phyloP scores from a whole-genome alignment of 495 filamentous ascomycete genomes.

The Hyaloscypha bicolor region DNA sequence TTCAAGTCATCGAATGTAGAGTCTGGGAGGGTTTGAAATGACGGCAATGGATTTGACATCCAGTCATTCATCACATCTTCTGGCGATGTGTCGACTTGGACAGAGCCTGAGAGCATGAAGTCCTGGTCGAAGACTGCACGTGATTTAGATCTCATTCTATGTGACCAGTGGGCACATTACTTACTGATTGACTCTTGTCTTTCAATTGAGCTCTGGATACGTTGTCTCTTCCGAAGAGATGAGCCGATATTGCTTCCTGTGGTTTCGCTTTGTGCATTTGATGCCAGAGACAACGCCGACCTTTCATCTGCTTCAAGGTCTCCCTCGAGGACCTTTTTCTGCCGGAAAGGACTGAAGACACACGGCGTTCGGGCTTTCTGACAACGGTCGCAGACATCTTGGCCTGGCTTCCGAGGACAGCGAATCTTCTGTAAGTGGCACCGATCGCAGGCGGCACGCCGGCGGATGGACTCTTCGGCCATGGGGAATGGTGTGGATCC shows the following conservation, averaged over 20 bases:
- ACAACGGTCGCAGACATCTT: constrained; percentile 38
- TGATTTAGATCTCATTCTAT: not conserved
- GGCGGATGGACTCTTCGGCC: constrained; percentile 22
- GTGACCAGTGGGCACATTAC: not conserved
- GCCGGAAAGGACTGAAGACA: constrained; percentile 39
- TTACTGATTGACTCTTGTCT: not conserved
- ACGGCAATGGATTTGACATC: not conserved
- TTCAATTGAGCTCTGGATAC: not conserved
- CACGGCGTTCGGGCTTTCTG: constrained; percentile 37
- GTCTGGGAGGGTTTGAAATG: constrained; percentile 1
- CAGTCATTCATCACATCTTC: not conserved
- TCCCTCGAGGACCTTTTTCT: constrained; percentile 29
- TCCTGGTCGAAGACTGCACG: not conserved
- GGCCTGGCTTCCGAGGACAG: constrained; percentile 37
- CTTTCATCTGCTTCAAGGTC: not conserved
- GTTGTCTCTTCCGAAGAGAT: constrained; percentile 1
- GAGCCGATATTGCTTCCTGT: not conserved
- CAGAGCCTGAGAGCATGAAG: not conserved
- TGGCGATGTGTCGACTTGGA: not conserved
- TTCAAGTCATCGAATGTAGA: not conserved
- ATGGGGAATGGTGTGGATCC: not conserved
- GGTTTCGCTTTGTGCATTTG: not conserved
- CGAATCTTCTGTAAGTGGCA: constrained; percentile 44
- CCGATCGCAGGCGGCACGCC: constrained; percentile 38
- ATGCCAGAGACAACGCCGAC: not conserved